phyloP scores from a whole-genome alignment of 31 red algal species.

The Porphyra umbilicalis region DNA sequence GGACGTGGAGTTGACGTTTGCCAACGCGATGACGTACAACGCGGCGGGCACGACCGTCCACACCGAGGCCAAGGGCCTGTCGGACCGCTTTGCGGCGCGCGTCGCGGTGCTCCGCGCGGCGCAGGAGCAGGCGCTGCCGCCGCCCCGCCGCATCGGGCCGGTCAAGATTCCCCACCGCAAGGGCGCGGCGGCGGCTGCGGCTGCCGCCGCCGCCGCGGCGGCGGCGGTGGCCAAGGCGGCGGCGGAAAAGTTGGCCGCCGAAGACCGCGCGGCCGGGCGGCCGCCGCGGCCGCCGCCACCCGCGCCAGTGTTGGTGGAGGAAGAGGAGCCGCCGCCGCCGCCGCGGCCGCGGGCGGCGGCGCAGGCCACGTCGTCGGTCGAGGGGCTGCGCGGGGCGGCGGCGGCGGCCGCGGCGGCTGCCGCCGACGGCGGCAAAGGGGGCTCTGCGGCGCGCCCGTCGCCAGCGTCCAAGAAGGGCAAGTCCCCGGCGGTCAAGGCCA shows the following conservation, averaged over 20 bases:
- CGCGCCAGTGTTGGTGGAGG: no score
- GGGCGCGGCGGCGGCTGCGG: background rate
- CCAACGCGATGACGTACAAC: constrained; percentile 69
- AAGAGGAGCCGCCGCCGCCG: no score
- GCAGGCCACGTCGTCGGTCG: background rate
- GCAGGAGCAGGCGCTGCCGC: no score
- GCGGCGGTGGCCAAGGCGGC: no score
- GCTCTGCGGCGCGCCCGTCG: background rate
- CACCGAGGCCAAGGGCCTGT: background rate
- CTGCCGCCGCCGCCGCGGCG: no score
- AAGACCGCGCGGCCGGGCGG: no score
- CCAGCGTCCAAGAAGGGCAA: background rate
- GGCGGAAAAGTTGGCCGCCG: no score
- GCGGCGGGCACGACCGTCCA: background rate
- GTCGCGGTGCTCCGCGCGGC: background rate
- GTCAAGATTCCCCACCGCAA: background rate
- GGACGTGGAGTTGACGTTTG: constrained; percentile 48
- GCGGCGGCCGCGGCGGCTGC: background rate
- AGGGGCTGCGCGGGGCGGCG: background rate
- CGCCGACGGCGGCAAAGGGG: background rate
- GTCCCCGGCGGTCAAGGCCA: background rate
- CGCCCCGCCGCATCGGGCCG: no score
- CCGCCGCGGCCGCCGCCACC: no score
- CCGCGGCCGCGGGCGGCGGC: no score
- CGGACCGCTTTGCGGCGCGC: background rate